Evolutionary conservation across 192 early-diverging fungal species (phyloP).

Genomic region (Oehlia diaphana): DNA sequence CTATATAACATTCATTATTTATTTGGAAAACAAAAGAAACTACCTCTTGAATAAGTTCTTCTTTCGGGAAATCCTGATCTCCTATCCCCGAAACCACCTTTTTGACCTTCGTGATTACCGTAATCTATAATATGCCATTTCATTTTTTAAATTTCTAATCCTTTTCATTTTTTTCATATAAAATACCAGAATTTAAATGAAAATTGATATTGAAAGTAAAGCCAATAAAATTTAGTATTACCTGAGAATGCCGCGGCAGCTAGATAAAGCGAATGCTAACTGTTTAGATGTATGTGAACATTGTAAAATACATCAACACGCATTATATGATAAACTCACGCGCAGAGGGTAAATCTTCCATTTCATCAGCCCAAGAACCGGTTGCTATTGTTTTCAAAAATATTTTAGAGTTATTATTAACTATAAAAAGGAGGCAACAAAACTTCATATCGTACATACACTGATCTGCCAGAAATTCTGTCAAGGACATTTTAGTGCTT

Average conservation of each 20-base stretch:
- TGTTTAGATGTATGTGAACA: slow-evolving; percentile 21
- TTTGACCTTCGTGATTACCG: not conserved
- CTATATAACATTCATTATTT: too few species aligned
- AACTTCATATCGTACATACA: slow-evolving; percentile 41
- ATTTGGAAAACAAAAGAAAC: too few species aligned
- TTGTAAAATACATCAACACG: slow-evolving; percentile 18
- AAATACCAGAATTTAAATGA: not conserved
- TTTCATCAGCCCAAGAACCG: slow-evolving; percentile 92
- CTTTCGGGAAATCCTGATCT: not conserved
- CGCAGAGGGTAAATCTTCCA: slow-evolving; percentile 82
- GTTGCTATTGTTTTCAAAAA: slow-evolving; percentile 38
- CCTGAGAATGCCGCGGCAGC: slow-evolving; percentile 27
- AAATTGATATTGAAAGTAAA: not conserved
- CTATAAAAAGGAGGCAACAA: not conserved
- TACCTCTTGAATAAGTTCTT: slow-evolving; percentile 26
- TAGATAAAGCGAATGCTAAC: slow-evolving; percentile 15
- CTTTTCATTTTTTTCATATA: not conserved
- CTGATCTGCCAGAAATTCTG: slow-evolving; percentile 75
- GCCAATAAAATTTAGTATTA: not conserved
- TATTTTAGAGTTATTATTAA: not conserved
- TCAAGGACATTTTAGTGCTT: slow-evolving; percentile 85
- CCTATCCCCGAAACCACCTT: slow-evolving; percentile 19
- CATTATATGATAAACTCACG: slow-evolving; percentile 51
- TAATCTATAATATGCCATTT: not conserved
- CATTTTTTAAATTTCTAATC: not conserved